phyloP scores from a whole-genome alignment of 805 yeast genomes.

The Suhomyces prunicola region DNA sequence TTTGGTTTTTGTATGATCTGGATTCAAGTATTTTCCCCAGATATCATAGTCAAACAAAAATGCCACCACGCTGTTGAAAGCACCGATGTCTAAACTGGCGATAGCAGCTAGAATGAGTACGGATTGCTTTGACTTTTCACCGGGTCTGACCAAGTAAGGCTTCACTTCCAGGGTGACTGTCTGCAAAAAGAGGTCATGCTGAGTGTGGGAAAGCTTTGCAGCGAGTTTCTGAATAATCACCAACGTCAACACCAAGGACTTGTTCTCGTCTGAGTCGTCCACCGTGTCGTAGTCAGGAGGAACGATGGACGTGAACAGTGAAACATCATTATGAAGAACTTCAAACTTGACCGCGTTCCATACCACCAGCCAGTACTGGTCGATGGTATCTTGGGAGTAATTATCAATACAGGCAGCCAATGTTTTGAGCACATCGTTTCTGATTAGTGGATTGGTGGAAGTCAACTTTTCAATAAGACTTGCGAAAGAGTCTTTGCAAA shows the following conservation, averaged over 20 bases:
- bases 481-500: constrained; percentile 72
- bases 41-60: constrained; percentile 33
- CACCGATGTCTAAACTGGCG: constrained; percentile 43
- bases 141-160: constrained; percentile 47
- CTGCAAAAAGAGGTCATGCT: constrained; percentile 36
- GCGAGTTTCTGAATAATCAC: constrained; percentile 42
- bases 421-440: constrained; percentile 70
- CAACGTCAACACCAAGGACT: constrained; percentile 35
- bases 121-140: constrained; percentile 60
- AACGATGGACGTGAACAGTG: constrained; percentile 29
- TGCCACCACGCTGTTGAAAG: constrained; percentile 48
- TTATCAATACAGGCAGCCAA: constrained; percentile 52
- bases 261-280: constrained; percentile 36
- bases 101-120: constrained; percentile 56
- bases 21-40: constrained; percentile 37
- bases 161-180: constrained; percentile 46
- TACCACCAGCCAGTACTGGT: constrained; percentile 63
- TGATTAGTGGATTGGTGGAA: constrained; percentile 68
- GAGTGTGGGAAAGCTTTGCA: constrained; percentile 24
- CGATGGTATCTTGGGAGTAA: constrained; percentile 49
- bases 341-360: constrained; percentile 92
- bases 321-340: constrained; percentile 69
- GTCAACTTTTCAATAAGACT: constrained; percentile 76
- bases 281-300: constrained; percentile 21
- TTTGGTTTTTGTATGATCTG: neutral